Percentiles rank a stretch among this genome's conserved stretches.
Evolutionary conservation across 768 basidiomycete species (phyloP).

Genomic region (Boletus pseudo-olivaceus): DNA sequence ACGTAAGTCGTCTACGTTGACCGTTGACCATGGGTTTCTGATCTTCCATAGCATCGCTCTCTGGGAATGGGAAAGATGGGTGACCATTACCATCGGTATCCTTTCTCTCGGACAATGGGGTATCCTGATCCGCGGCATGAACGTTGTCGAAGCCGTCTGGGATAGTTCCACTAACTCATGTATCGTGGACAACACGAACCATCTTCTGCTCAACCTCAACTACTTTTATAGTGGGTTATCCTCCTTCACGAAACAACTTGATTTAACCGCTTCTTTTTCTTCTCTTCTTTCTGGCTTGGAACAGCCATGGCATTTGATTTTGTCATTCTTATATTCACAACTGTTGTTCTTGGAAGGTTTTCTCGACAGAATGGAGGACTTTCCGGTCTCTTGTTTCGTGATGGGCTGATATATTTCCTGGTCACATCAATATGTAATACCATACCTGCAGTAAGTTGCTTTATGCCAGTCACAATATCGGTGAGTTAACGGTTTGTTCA

Average conservation of each 20-base stretch:
- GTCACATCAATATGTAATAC: slow-evolving; percentile 63
- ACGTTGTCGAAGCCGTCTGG: slow-evolving; percentile 56
- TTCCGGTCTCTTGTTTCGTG: slow-evolving; percentile 70
- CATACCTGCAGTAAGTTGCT: slow-evolving; percentile 55
- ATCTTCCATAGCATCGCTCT: slow-evolving; percentile 54
- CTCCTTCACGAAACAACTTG: not conserved
- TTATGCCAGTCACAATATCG: not conserved
- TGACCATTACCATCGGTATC: slow-evolving; percentile 48
- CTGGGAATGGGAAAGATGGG: slow-evolving; percentile 57
- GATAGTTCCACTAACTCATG: slow-evolving; percentile 40
- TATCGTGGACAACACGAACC: slow-evolving; percentile 49
- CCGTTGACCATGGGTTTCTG: slow-evolving; percentile 20
- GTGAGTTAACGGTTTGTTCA: slow-evolving; percentile 1
- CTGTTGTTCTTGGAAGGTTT: slow-evolving; percentile 45
- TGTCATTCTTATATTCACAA: slow-evolving; percentile 53
- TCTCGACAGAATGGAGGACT: slow-evolving; percentile 49
- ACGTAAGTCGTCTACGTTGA: slow-evolving; percentile 39
- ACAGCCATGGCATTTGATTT: slow-evolving; percentile 71
- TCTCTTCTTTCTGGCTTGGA: not conserved
- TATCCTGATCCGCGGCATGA: slow-evolving; percentile 67
- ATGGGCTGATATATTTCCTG: slow-evolving; percentile 68
- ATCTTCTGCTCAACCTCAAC: slow-evolving; percentile 55
- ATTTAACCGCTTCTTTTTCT: not conserved
- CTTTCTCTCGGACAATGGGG: slow-evolving; percentile 64
- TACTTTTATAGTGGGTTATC: slow-evolving; percentile 66